Evolutionary conservation across 108 stramenopile genomes (phyloP).

Genomic region (Nitzschia sp.): DNA sequence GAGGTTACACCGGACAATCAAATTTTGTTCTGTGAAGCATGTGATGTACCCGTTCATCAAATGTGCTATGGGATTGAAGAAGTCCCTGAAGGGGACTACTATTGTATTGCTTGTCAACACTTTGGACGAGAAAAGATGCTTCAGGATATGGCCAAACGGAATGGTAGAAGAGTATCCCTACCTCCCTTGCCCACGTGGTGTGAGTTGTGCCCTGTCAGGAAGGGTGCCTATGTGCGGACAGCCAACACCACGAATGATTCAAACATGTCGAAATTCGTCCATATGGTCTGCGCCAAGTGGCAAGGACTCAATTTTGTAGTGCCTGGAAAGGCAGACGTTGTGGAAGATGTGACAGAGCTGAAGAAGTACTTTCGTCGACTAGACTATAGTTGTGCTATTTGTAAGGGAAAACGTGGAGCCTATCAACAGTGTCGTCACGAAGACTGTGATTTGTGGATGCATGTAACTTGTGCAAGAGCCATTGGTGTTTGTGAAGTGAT

Average conservation of each 20-base stretch:
- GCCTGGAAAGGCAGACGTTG: slow-evolving; percentile 28
- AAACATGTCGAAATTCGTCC: slow-evolving; percentile 59
- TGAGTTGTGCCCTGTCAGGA: slow-evolving; percentile 77
- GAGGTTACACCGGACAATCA: slow-evolving; percentile 87
- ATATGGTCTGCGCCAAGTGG: slow-evolving; percentile 86
- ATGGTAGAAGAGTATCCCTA: slow-evolving; percentile 4
- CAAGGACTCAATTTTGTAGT: slow-evolving; percentile 68
- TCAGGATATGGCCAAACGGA: not conserved
- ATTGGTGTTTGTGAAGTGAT: slow-evolving; percentile 73
- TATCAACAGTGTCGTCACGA: slow-evolving; percentile 60
- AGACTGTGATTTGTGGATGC: slow-evolving; percentile 69
- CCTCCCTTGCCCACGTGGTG: slow-evolving; percentile 61
- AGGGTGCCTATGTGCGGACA: slow-evolving; percentile 74
- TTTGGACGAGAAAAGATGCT: slow-evolving; percentile 65
- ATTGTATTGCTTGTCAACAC: slow-evolving; percentile 75
- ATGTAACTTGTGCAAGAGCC: slow-evolving; percentile 80
- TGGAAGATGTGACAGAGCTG: slow-evolving; percentile 70
- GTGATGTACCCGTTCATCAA: slow-evolving; percentile 88
- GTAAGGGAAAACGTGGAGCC: slow-evolving; percentile 67
- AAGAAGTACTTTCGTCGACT: slow-evolving; percentile 48
- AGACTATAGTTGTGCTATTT: slow-evolving; percentile 57
- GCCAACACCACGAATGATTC: slow-evolving; percentile 23
- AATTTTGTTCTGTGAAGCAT: slow-evolving; percentile 89
- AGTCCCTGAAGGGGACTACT: slow-evolving; percentile 87
- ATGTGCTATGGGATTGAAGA: slow-evolving; percentile 81